Conservation (phyloP, 2,329 filamentous ascomycete species). For the Sphaerostilbella broomeana region DNA sequence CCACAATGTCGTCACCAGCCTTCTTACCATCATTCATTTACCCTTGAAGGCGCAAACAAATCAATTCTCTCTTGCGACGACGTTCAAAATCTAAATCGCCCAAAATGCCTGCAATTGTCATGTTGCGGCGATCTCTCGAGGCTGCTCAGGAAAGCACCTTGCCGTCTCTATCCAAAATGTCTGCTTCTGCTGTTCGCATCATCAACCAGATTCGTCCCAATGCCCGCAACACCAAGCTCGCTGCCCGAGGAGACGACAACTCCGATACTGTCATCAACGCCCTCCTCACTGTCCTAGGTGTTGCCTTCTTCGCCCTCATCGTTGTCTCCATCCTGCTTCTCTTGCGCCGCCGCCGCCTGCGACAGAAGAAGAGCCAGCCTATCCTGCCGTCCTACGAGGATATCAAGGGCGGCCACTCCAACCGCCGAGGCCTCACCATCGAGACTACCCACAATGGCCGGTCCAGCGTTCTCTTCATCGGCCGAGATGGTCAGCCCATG, state of each 20-base stretch:
- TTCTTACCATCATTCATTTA: constrained; percentile 5
- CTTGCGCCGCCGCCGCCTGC: constrained; percentile 59
- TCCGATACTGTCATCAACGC: constrained; percentile 65
- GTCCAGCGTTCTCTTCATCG: constrained; percentile 69
- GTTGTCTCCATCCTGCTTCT: constrained; percentile 63
- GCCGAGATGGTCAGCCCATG: constrained; percentile 69
- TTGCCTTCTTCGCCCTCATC: constrained; percentile 66
- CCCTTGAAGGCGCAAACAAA: constrained; percentile 7
- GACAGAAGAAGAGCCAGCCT: constrained; percentile 38
- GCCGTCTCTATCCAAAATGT: constrained; percentile 1
- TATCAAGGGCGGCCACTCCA: constrained; percentile 44
- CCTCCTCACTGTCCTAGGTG: constrained; percentile 69
- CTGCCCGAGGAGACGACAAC: constrained; percentile 23
- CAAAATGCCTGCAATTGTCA: constrained; percentile 13
- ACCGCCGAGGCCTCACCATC: constrained; percentile 50
- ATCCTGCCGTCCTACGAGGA: constrained; percentile 67
- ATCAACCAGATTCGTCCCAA: constrained; percentile 2
- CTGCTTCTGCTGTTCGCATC: constrained; percentile 8
- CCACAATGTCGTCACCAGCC: constrained; percentile 4
- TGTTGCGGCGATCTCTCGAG: constrained; percentile 9
- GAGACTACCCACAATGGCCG: constrained; percentile 49
- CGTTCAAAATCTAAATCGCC: constrained; percentile 3
- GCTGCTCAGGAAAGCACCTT: constrained; percentile 3
- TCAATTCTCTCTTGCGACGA: too few relatives aligned
- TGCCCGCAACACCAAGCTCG: constrained; percentile 6